Percentiles rank a stretch among this genome's conserved stretches.
phyloP scores from a whole-genome alignment of 129 eudicot genomes.

The Helianthus annuus region HanXRQr2.0-SUNRISE NC_035442.2:19379973-19380472 shows the following conservation, averaged over 20 bases:
- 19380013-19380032: neutral
- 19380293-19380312: conserved; percentile 23
- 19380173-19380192: neutral
- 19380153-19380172: neutral
- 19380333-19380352: neutral
- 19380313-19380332: conserved; percentile 9
- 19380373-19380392: conserved; percentile 8
- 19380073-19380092: neutral
- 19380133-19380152: neutral
- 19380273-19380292: conserved; percentile 46
- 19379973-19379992: neutral
- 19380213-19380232: neutral
- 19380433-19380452: neutral
- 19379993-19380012: neutral
- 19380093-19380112: neutral
- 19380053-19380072: neutral
- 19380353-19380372: conserved; percentile 5
- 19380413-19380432: conserved; percentile 17
- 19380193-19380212: neutral
- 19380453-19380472: conserved; percentile 12
- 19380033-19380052: neutral
- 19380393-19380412: conserved; percentile 6
- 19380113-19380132: neutral
- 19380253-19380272: conserved; percentile 83
- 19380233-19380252: conserved; percentile 82